These are phyloP conservation scores for Alnus rubra DNA, from an alignment of 306 rosid genomes.

Conservation along the genomic window DNA sequence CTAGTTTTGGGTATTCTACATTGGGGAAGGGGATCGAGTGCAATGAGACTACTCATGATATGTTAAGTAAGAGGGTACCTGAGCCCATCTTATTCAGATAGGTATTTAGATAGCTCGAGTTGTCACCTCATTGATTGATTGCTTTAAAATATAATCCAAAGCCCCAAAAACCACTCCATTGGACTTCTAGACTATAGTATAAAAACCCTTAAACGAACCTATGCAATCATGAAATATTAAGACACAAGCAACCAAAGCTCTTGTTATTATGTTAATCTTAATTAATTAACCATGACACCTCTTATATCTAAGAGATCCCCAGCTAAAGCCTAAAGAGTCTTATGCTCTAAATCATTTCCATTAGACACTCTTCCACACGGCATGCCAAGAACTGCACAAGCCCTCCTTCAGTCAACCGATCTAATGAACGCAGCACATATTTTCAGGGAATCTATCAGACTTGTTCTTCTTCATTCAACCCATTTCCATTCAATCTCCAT, in stretches of 20 bases:
- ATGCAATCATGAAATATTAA: constrained; percentile 30
- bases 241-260: constrained; percentile 25
- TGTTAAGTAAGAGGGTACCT: too few relatives aligned
- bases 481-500: constrained; percentile 34
- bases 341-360: constrained; percentile 13
- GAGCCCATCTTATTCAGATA: too few relatives aligned
- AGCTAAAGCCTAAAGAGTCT: background rate
- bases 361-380: background rate
- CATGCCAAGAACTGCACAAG: constrained; percentile 32
- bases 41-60: too few relatives aligned
- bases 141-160: constrained; percentile 2
- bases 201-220: constrained; percentile 19
- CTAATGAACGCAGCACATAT: constrained; percentile 24
- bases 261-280: background rate
- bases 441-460: constrained; percentile 32
- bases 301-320: background rate
- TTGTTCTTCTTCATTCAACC: constrained; percentile 29
- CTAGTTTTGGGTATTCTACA: background rate
- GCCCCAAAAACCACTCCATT: background rate
- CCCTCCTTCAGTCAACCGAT: constrained; percentile 4
- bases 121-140: background rate
- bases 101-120: too few relatives aligned
- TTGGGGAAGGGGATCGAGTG: too few relatives aligned
- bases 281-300: background rate
- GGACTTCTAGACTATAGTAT: constrained; percentile 13